These are phyloP conservation scores for Trichophyton mentagrophytes DNA, from an alignment of 2,329 filamentous ascomycete species.

Conservation along the genomic window DNA sequence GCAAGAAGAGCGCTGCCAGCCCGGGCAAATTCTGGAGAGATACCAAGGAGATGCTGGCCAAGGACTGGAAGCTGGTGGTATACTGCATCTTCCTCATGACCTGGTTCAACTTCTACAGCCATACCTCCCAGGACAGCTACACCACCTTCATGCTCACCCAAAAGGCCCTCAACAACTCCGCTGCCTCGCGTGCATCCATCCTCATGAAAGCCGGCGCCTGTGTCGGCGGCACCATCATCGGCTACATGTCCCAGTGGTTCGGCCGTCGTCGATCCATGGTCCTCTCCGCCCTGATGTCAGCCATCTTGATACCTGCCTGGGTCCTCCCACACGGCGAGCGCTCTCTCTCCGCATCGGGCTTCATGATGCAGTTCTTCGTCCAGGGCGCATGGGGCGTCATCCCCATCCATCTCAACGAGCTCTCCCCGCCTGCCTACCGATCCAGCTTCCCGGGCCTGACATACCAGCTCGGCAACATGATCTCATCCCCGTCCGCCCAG, in stretches of 20 bases:
- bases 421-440: constrained; percentile 48
- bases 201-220: constrained; percentile 69
- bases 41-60: constrained; percentile 51
- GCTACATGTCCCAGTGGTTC: constrained; percentile 62
- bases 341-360: constrained; percentile 58
- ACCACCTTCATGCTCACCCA: constrained; percentile 66
- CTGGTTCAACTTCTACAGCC: constrained; percentile 61
- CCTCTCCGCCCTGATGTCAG: constrained; percentile 51
- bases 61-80: constrained; percentile 64
- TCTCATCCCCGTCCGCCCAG: constrained; percentile 52
- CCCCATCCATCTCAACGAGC: constrained; percentile 55
- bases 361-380: constrained; percentile 72
- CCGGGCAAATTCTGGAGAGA: constrained; percentile 51
- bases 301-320: constrained; percentile 58
- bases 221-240: constrained; percentile 59
- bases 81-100: constrained; percentile 72
- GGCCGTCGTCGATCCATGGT: constrained; percentile 49
- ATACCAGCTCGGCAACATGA: constrained; percentile 53
- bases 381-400: constrained; percentile 67
- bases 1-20: constrained; percentile 34
- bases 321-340: constrained; percentile 45
- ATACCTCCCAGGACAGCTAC: constrained; percentile 70
- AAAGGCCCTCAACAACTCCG: constrained; percentile 53
- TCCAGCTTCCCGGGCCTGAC: constrained; percentile 52
- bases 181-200: constrained; percentile 61